Base-by-base conservation (phyloP, 1,284 basidiomycete species). In the Wallemia ichthyophaga region DNA sequence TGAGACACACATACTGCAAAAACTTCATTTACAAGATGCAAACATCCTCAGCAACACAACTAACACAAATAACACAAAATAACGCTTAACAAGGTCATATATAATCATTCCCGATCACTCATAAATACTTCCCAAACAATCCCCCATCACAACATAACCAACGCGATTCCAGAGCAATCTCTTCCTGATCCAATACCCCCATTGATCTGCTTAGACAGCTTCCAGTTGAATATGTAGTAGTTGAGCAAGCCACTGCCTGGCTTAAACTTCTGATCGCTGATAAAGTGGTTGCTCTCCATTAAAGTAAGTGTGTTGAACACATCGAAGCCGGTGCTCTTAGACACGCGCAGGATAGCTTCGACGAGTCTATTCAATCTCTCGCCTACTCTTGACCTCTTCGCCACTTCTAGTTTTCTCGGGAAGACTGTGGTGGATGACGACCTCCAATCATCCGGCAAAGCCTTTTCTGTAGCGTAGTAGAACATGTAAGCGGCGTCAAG, bases 241-340 rank as follows among this genome's bases (percentile, higher is more conserved):
- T 17, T 1, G 19, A 56, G 55, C 7, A 56, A n/a, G n/a, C 55
- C 55, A 27, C 25, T 26, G 23, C 55, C 55, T 2, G 27, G 55
- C 25, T 56, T 56, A 24, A 56, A 56, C 23, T 56, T 25, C 63
- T 88, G 75, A 61, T 92, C 85, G 28, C 78, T 71, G 59, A 98
- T 68, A 71, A 98, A 82, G 57, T 77, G 69, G 61, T 80, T 75
- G 69, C 95, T 98, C 70, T 98, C 94, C 81, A 96, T 86, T 61
- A 95, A 71, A 9, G 89, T 92, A 61, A 98, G 71, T 0, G 85
- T 86, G 70, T 99, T 98, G 70, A 98, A 80, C 9, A 98, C 94
- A 68, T 99, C 94, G 66, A 98, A 96, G 57, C 79, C 78, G 56
- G 82, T 79, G 69, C 83, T 61, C 63, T 82, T 77, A 0, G 91